Conservation (phyloP, 805 yeast species). For the Metschnikowia lachancei region DNA sequence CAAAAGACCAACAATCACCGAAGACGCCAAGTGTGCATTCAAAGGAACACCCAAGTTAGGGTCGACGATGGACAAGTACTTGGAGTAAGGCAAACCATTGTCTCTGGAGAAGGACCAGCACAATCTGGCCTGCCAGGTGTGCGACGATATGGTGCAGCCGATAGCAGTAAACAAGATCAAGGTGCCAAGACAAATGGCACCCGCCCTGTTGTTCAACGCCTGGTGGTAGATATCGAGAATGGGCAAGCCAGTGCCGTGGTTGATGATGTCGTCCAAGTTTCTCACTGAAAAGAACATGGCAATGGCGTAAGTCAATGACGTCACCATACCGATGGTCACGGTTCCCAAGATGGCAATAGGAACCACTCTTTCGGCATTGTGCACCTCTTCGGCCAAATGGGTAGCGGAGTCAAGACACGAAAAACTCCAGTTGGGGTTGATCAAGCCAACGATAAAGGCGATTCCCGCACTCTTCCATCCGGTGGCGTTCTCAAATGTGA, state of each 20-base stretch:
- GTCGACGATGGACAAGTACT: conserved; percentile 36
- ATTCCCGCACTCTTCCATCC: conserved; percentile 23
- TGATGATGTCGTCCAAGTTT: conserved; percentile 31
- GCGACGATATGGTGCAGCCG: conserved; percentile 40
- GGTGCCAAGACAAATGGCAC: conserved; percentile 37
- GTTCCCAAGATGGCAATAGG: conserved; percentile 42
- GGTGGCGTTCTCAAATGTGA: conserved; percentile 25
- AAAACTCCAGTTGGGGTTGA: conserved; percentile 29
- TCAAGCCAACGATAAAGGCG: conserved; percentile 23
- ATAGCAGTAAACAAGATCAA: conserved; percentile 35
- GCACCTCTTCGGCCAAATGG: conserved; percentile 43
- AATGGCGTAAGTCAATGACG: conserved; percentile 39
- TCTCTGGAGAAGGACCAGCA: conserved; percentile 46
- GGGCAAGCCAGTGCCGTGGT: conserved; percentile 36
- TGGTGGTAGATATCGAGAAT: conserved; percentile 41
- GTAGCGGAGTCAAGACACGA: conserved; percentile 42
- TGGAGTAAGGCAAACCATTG: conserved; percentile 43
- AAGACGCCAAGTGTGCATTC: conserved; percentile 39
- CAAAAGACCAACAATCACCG: conserved; percentile 33
- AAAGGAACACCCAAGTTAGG: conserved; percentile 40
- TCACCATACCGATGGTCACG: conserved; percentile 40
- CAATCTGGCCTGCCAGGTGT: conserved; percentile 45
- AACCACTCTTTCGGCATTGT: conserved; percentile 36
- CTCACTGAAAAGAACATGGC: conserved; percentile 40
- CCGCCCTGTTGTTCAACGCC: conserved; percentile 33